phyloP scores from a whole-genome alignment of 441 rosid genomes.

The Rhodomyrtus psidioides region DNA sequence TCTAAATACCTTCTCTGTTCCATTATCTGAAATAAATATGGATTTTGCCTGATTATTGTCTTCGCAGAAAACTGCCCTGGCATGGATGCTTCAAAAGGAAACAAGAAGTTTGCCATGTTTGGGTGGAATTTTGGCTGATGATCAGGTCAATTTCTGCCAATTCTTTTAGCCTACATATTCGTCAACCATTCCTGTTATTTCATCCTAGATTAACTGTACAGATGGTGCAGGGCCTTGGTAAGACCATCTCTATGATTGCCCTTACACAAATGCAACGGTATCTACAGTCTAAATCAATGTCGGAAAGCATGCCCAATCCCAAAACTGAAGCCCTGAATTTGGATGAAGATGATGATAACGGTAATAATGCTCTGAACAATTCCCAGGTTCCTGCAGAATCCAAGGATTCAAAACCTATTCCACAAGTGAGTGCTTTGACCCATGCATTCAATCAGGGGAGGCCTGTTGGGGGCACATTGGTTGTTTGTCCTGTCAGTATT shows the following conservation, averaged over 20 bases:
- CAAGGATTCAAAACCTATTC: constrained; percentile 19
- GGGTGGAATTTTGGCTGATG: constrained; percentile 98
- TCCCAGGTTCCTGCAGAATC: constrained; percentile 33
- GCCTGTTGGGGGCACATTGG: constrained; percentile 86
- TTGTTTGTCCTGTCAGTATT: constrained; percentile 95
- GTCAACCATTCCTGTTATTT: constrained; percentile 3
- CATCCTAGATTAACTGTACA: constrained; percentile 7
- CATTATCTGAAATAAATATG: neutral
- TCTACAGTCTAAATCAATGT: constrained; percentile 46
- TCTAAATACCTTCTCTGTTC: neutral
- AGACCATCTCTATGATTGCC: constrained; percentile 91
- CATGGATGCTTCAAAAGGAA: constrained; percentile 97
- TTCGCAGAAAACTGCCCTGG: constrained; percentile 88
- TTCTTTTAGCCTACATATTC: neutral
- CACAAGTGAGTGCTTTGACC: constrained; percentile 40
- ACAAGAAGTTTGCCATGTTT: constrained; percentile 66
- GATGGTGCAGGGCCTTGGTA: constrained; percentile 86
- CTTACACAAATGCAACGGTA: constrained; percentile 75
- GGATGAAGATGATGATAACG: constrained; percentile 77
- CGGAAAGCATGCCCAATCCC: constrained; percentile 30
- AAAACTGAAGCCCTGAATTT: constrained; percentile 76
- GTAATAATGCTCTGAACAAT: constrained; percentile 18
- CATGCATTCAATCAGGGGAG: constrained; percentile 32
- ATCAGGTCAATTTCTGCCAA: constrained; percentile 55
- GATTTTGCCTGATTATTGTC: constrained; percentile 12